phyloP scores from a whole-genome alignment of 768 basidiomycete genomes.

The Brasilioporus rufonigricans region DNA sequence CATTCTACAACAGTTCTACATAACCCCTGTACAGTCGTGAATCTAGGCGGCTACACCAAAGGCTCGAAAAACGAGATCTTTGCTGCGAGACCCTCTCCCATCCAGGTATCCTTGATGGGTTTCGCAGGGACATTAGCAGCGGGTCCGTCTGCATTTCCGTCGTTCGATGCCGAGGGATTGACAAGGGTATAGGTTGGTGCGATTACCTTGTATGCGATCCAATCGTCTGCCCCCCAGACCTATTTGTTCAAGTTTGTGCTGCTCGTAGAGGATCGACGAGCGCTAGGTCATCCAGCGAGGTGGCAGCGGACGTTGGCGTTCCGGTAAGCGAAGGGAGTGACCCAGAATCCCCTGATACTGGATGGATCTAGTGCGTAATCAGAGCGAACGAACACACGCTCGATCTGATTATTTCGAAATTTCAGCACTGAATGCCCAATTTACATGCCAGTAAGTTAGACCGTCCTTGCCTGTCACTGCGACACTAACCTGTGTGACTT shows the following conservation, averaged over 20 bases:
- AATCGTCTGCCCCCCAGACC: constrained; percentile 41
- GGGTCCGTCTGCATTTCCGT: constrained; percentile 19
- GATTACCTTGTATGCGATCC: constrained; percentile 47
- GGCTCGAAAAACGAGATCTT: constrained; percentile 52
- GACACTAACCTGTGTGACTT: neutral
- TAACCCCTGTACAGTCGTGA: constrained; percentile 35
- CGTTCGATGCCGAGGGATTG: neutral
- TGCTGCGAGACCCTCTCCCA: constrained; percentile 45
- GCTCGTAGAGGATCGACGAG: constrained; percentile 12
- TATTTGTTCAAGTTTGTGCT: constrained; percentile 34
- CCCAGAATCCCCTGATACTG: constrained; percentile 36
- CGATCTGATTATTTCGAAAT: constrained; percentile 4
- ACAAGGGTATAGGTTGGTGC: constrained; percentile 39
- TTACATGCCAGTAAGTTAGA: constrained; percentile 42
- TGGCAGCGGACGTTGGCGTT: constrained; percentile 24
- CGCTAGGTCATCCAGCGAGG: constrained; percentile 1
- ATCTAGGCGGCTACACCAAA: constrained; percentile 51
- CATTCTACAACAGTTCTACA: neutral
- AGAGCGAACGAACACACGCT: neutral
- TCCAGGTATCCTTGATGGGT: constrained; percentile 51
- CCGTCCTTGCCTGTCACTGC: neutral
- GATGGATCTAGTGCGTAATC: constrained; percentile 45
- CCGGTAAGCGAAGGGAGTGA: constrained; percentile 40
- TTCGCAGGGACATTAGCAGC: constrained; percentile 48
- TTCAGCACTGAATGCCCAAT: constrained; percentile 43